Percentiles rank a stretch among this genome's conserved stretches.
Conservation (phyloP, 2,329 filamentous ascomycete species). For the Pseudophaeomoniella oleicola region DNA sequence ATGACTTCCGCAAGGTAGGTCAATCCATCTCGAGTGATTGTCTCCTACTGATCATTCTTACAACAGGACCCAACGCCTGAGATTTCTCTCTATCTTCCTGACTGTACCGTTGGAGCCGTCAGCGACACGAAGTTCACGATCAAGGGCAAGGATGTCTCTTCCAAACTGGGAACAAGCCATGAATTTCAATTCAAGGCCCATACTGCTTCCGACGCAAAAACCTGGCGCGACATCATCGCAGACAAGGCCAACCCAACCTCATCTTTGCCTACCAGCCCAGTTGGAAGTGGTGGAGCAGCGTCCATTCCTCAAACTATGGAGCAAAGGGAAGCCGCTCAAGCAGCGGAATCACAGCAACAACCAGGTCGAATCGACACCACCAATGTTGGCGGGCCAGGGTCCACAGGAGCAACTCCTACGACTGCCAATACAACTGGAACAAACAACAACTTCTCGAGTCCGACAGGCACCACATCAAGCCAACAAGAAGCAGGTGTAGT, state of each 20-base stretch:
- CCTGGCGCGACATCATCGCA: slow-evolving; percentile 66
- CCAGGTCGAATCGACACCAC: background rate
- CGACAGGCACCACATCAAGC: too few species aligned
- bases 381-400: background rate
- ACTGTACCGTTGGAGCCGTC: slow-evolving; percentile 61
- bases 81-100: slow-evolving; percentile 79
- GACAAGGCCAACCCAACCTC: slow-evolving; percentile 6
- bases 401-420: background rate
- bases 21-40: slow-evolving; percentile 7
- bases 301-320: background rate
- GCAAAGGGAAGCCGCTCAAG: background rate
- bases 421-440: background rate
- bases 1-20: slow-evolving; percentile 39
- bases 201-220: slow-evolving; percentile 61
- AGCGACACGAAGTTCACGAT: slow-evolving; percentile 78
- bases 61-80: slow-evolving; percentile 62
- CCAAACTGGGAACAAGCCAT: slow-evolving; percentile 63
- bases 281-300: background rate
- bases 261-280: slow-evolving; percentile 9
- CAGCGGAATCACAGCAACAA: background rate
- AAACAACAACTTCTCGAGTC: background rate
- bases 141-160: slow-evolving; percentile 84
- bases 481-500: background rate
- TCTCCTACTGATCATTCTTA: background rate
- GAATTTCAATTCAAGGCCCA: slow-evolving; percentile 83